Evolutionary conservation across 169 alveolate species (phyloP).

Genomic region (Plasmodium chabaudi): DNA sequence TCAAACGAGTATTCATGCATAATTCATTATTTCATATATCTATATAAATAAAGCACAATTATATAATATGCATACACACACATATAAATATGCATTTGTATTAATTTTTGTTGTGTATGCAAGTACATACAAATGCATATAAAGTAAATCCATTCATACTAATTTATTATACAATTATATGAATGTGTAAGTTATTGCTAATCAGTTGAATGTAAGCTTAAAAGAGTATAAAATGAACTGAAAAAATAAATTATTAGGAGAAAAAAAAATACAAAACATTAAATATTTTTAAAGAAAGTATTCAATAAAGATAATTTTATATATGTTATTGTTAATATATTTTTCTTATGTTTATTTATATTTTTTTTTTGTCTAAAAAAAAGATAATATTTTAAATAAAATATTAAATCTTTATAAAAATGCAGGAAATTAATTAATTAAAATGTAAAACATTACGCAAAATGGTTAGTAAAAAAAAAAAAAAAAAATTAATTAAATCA

Average conservation of each 20-base stretch:
- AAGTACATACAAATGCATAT: conserved; percentile 5
- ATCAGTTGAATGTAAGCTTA: not conserved
- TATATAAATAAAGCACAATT: conserved; percentile 11
- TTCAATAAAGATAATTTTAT: too few relatives aligned
- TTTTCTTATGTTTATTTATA: conserved; percentile 5
- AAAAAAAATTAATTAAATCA: not conserved
- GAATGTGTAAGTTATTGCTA: not conserved
- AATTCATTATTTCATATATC: not conserved
- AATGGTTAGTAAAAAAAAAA: conserved; percentile 14
- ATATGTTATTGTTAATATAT: not conserved
- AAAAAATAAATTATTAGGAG: conserved; percentile 13
- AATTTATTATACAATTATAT: not conserved
- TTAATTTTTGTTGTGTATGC: not conserved
- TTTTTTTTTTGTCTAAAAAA: conserved; percentile 2
- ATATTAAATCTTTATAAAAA: not conserved
- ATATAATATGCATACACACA: conserved; percentile 4
- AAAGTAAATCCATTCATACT: conserved; percentile 8
- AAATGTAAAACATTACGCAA: not conserved
- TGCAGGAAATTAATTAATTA: not conserved
- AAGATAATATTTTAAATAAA: not conserved
- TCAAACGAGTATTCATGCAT: not conserved
- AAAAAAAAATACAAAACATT: conserved; percentile 3
- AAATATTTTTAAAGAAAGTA: not conserved
- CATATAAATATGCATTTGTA: conserved; percentile 14
- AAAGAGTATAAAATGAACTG: conserved; percentile 17